These are phyloP conservation scores for Ceriops decandra DNA, from an alignment of 345 rosid species.

Conservation along the genomic window DNA sequence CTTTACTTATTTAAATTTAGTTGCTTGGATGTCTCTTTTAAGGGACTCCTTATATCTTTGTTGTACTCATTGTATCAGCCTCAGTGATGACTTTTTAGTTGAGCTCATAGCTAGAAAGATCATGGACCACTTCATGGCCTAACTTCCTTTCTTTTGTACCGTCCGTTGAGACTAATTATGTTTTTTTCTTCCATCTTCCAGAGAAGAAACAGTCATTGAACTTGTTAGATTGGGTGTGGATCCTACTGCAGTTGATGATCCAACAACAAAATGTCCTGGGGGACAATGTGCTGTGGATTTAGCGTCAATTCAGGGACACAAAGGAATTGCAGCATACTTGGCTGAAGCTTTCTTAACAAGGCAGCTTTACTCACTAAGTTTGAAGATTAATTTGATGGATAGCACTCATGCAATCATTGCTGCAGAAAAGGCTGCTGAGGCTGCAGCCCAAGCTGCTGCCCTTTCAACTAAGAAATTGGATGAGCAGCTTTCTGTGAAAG, in stretches of 20 bases:
- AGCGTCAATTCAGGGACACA: slow-evolving; percentile 59
- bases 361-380: slow-evolving; percentile 40
- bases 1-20: background rate
- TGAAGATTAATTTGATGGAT: slow-evolving; percentile 20
- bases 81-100: background rate
- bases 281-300: slow-evolving; percentile 61
- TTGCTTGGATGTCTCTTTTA: background rate
- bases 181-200: slow-evolving; percentile 19
- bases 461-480: slow-evolving; percentile 14
- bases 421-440: slow-evolving; percentile 26
- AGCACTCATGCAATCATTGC: slow-evolving; percentile 21
- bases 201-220: slow-evolving; percentile 57
- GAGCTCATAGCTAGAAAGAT: background rate
- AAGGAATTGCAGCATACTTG: slow-evolving; percentile 63
- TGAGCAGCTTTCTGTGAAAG: slow-evolving; percentile 45
- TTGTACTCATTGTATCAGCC: background rate
- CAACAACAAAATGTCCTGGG: slow-evolving; percentile 51
- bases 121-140: background rate
- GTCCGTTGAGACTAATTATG: background rate
- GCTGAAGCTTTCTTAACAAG: slow-evolving; percentile 49
- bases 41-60: background rate
- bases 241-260: slow-evolving; percentile 60
- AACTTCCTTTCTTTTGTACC: background rate
- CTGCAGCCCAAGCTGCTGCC: slow-evolving; percentile 16
- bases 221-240: slow-evolving; percentile 51